Evolutionary conservation across 148 eudicot species (phyloP), one percentile per base, ranked within the genome.

Genomic region (Nepenthes mirabilis): DNA sequence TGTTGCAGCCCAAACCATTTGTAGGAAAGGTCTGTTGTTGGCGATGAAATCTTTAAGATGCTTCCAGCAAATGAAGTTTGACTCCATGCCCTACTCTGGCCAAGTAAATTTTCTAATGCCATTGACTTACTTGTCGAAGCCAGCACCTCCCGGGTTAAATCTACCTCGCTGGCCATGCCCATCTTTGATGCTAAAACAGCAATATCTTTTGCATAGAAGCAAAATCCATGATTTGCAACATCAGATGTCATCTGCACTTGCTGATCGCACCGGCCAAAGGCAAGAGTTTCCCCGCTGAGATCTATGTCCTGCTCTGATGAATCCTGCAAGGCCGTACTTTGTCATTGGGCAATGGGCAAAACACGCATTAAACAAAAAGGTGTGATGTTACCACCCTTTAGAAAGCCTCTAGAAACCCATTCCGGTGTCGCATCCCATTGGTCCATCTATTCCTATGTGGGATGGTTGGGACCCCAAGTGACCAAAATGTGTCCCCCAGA

Each of bases 161-260:
- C 68, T 51, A 77, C 63, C 51, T 33, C 62, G 68, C 60, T 63
- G 56, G 67, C 71, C 51, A 77, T 74, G 62, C 83, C 75, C 62
- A 58, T 72, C 12, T 66, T 77, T 61, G 74, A 61, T 65, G 60
- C 85, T 36, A 79, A 69, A 34, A 81, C 64, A 67, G 79, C 70
- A 66, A 74, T 69, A 62, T 80, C 78, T 68, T 82, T 88, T 13
- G 82, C 79, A 72, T 66, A 83, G 33, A 75, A 68, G 74, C 90
- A 83, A 74, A 77, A 78, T 32, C 98, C 98, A 77, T 79, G 96
- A 67, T 88, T 79, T 23, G 88, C 84, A 64, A 82, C 61, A 63
- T 76, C 55, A 49, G 82, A 78, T 65, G 80, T 53, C 83, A 88
- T 86, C 72, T 72, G 77, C 74, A 85, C 59, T 66, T 86, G 96